Evolutionary conservation across 2,329 filamentous ascomycete genomes (phyloP).

Genomic region (Aspergillus thermomutatus): DNA sequence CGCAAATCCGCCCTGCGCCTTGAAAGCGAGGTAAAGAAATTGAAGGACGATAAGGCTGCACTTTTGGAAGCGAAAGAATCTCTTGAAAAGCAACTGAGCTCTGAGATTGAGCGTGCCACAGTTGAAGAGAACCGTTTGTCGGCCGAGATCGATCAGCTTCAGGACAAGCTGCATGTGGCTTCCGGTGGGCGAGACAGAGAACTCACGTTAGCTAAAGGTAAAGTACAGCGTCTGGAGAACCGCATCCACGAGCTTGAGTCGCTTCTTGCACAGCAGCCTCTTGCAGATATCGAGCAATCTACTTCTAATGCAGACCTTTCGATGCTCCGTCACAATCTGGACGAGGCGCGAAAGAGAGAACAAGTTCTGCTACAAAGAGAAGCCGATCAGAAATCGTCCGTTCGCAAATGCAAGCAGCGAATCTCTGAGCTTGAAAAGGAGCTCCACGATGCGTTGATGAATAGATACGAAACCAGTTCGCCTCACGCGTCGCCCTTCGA

Average conservation of each 20-base stretch:
- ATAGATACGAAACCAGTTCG: constrained; percentile 52
- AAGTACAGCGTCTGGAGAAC: constrained; percentile 63
- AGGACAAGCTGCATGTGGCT: constrained; percentile 47
- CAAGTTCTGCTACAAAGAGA: constrained; percentile 65
- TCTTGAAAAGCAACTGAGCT: constrained; percentile 62
- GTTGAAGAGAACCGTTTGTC: constrained; percentile 62
- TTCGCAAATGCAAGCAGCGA: constrained; percentile 62
- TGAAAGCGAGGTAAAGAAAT: constrained; percentile 62
- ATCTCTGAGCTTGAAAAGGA: constrained; percentile 66
- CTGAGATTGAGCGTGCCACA: constrained; percentile 63
- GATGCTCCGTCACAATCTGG: constrained; percentile 60
- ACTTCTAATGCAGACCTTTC: constrained; percentile 51
- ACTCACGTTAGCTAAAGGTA: constrained; percentile 54
- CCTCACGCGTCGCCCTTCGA: constrained; percentile 49
- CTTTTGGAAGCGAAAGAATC: constrained; percentile 56
- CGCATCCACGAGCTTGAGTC: constrained; percentile 48
- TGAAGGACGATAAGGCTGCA: constrained; percentile 61
- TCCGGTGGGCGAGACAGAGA: constrained; percentile 47
- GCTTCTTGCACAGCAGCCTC: constrained; percentile 55
- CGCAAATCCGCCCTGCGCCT: constrained; percentile 65
- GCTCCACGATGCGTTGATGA: constrained; percentile 58
- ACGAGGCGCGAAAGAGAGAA: constrained; percentile 64
- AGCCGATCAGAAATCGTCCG: constrained; percentile 57
- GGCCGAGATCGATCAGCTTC: constrained; percentile 48
- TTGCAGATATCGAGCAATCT: constrained; percentile 30